Evolutionary conservation across 768 basidiomycete genomes (phyloP), one percentile per base, ranked within the genome.

Genomic region (Nevesoporus exiguus): DNA sequence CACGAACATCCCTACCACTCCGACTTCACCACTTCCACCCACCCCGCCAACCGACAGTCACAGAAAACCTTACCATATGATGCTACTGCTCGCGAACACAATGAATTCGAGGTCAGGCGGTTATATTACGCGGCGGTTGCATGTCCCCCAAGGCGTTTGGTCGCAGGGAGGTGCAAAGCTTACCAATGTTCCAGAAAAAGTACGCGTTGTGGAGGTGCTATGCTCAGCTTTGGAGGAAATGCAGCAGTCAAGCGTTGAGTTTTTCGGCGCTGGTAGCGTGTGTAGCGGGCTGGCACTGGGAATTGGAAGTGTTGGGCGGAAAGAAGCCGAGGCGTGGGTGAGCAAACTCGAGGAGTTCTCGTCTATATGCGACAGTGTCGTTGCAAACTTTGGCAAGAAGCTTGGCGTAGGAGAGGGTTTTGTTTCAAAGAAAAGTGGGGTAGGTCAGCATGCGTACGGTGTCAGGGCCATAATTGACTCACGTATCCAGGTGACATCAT

Each of bases 71-170:
- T 96, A 94, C 66, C 88, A 93, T 67, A 80, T 96, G 80, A 94
- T 96, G 92, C 76, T 77, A 56, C 79, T 91, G 22, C 74, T 96
- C 34, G 78, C 84, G 55, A 81, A 76, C 48, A 92, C 92, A 25
- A 95, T 95, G 83, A 80, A 76, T 34, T 84, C 83, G 34, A 77
- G 79, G 56, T 83, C 87, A 5, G 93, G 93, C n/a, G 92, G 90
- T 30, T 95, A 94, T 68, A 76, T 96, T 52, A 93, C 91, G 15
- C 86, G 85, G 43, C 81, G 87, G 43, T 71, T 96, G 60, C 93
- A 93, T 69, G 88, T 96, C 27, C 92, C 93, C 14, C 83, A 83
- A 51, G 90, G 91, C 65, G 88, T 94, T 22, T 96, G 93, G 93
- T 88, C 90, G 41, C 89, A 92, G 66, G 88, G 88, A 27, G 92